Evolutionary conservation across 2,329 filamentous ascomycete species (phyloP).

Genomic region (Clonostachys chloroleuca): DNA sequence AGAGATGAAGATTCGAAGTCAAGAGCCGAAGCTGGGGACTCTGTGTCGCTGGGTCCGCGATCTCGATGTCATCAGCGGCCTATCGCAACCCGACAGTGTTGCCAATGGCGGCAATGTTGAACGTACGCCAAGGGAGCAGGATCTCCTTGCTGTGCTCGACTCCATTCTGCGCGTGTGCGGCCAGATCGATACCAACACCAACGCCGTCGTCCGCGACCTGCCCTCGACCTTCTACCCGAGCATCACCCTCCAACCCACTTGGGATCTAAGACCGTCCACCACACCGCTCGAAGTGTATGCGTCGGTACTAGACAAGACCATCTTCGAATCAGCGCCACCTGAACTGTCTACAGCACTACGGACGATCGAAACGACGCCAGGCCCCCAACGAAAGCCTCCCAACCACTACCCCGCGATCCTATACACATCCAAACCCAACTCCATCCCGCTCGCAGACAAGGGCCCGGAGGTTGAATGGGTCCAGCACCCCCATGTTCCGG

Average conservation of each 20-base stretch:
- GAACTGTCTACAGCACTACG: conserved; percentile 38
- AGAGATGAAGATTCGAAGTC: conserved; percentile 64
- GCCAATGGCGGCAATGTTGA: conserved; percentile 29
- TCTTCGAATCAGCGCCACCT: conserved; percentile 34
- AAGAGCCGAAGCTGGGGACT: conserved; percentile 63
- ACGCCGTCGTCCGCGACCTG: conserved; percentile 11
- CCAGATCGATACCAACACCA: conserved; percentile 41
- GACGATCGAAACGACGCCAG: conserved; percentile 58
- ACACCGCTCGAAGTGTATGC: conserved; percentile 42
- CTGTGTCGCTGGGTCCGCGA: conserved; percentile 70
- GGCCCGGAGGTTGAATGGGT: conserved; percentile 45
- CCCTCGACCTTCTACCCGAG: conserved; percentile 47
- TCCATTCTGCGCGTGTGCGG: conserved; percentile 60
- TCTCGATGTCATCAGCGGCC: conserved; percentile 62
- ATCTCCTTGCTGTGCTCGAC: conserved; percentile 58
- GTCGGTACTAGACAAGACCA: conserved; percentile 54
- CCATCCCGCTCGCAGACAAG: conserved; percentile 43
- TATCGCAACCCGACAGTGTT: conserved; percentile 41
- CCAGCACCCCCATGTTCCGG: conserved; percentile 58
- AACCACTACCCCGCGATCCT: conserved; percentile 64
- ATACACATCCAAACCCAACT: conserved; percentile 54
- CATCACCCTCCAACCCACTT: conserved; percentile 54
- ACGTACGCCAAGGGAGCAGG: conserved; percentile 41
- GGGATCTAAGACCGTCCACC: conserved; percentile 48
- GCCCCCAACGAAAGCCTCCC: conserved; percentile 58